Evolutionary conservation across 202 grass and related monocot species (phyloP).

Genomic region (Eragrostis tef): DNA sequence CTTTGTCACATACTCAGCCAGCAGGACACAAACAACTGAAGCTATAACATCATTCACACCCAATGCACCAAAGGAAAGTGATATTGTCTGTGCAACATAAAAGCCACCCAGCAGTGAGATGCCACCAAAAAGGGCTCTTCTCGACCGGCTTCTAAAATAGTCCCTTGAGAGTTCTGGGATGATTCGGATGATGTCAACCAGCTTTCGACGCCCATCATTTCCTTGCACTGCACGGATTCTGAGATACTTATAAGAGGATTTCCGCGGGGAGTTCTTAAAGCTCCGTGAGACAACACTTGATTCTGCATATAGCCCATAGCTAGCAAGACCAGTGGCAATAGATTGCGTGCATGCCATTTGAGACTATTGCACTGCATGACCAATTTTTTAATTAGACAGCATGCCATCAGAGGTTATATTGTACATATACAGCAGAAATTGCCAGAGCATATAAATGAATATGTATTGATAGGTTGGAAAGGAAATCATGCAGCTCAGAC

Average conservation of each 20-base stretch:
- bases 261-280: conserved; percentile 29
- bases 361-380: conserved; percentile 26
- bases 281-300: conserved; percentile 31
- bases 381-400: background rate
- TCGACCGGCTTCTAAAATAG: conserved; percentile 76
- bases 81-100: conserved; percentile 95
- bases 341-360: conserved; percentile 43
- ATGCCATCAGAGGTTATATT: conserved; percentile 2
- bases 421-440: background rate
- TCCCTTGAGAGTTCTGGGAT: conserved; percentile 77
- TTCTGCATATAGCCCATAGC: conserved; percentile 39
- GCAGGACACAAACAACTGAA: conserved; percentile 81
- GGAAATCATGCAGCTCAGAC: background rate
- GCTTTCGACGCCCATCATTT: conserved; percentile 56
- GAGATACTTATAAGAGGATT: conserved; percentile 53
- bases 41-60: conserved; percentile 97
- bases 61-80: conserved; percentile 82
- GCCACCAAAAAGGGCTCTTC: conserved; percentile 87
- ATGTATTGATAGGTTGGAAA: background rate
- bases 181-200: conserved; percentile 75
- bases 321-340: conserved; percentile 34
- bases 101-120: conserved; percentile 84
- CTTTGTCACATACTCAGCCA: conserved; percentile 78
- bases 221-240: conserved; percentile 60
- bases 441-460: background rate